phyloP scores from a whole-genome alignment of 1,284 basidiomycete genomes.

The Ceratobasidium sp. region DNA sequence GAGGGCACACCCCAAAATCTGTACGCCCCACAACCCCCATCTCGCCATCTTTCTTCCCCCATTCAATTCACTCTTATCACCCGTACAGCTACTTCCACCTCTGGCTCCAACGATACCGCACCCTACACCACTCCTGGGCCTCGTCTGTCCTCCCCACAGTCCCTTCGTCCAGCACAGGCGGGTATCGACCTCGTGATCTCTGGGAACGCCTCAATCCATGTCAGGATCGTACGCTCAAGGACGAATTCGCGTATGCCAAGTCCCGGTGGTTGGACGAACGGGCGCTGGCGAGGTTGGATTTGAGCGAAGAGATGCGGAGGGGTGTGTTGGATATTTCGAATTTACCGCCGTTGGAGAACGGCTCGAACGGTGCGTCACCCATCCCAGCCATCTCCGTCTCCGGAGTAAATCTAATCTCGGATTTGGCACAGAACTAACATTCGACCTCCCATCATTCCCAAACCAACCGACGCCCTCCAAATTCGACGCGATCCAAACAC shows the following conservation, averaged over 20 bases:
- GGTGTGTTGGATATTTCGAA: neutral
- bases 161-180: slow-evolving; percentile 13
- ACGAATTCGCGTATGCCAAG: neutral
- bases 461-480: slow-evolving; percentile 26
- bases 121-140: slow-evolving; percentile 29
- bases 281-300: neutral
- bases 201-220: slow-evolving; percentile 28
- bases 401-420: too few relatives aligned
- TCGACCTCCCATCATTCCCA: slow-evolving; percentile 32
- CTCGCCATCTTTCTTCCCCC: too few relatives aligned
- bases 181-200: slow-evolving; percentile 23
- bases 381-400: too few relatives aligned
- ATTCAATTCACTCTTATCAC: neutral
- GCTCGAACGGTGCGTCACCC: neutral
- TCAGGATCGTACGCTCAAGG: slow-evolving; percentile 13
- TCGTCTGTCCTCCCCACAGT: slow-evolving; percentile 25
- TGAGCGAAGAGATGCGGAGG: neutral
- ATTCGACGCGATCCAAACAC: slow-evolving; percentile 2
- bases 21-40: slow-evolving; percentile 12
- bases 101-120: slow-evolving; percentile 44
- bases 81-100: slow-evolving; percentile 42
- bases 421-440: slow-evolving; percentile 10
- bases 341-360: neutral
- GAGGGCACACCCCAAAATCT: slow-evolving; percentile 44
- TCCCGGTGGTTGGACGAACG: neutral